These are phyloP conservation scores for Cajanus cajan DNA, from an alignment of 306 rosid genomes.

Conservation along the genomic window DNA sequence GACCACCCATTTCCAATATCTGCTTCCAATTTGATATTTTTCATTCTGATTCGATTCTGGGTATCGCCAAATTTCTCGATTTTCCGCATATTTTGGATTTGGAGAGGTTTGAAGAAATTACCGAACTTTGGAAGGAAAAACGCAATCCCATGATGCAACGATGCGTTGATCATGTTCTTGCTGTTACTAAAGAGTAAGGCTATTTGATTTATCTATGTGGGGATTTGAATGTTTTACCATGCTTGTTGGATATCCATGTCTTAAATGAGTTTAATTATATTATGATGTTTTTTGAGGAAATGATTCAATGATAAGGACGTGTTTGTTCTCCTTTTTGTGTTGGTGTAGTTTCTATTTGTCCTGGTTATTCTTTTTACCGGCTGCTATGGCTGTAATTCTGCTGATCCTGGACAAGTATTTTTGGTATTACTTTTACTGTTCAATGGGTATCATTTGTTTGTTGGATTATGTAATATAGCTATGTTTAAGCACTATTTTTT, in stretches of 20 bases:
- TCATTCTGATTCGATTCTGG: conserved; percentile 18
- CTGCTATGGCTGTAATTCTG: background rate
- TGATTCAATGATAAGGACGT: background rate
- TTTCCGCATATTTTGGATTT: conserved; percentile 25
- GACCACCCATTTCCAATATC: background rate
- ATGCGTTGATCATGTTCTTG: conserved; percentile 65
- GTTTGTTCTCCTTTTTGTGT: background rate
- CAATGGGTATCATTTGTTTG: conserved; percentile 2
- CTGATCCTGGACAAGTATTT: background rate
- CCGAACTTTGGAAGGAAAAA: conserved; percentile 12
- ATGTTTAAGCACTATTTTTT: background rate
- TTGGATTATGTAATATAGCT: background rate
- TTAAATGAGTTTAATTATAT: background rate
- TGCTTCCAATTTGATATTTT: background rate
- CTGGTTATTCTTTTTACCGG: background rate
- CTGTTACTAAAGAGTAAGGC: conserved; percentile 79
- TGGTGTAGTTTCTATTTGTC: background rate
- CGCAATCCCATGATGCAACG: conserved; percentile 50
- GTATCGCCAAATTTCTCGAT: background rate
- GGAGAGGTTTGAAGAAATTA: background rate
- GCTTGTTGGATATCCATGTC: background rate
- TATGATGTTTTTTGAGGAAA: conserved; percentile 6
- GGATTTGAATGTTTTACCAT: background rate
- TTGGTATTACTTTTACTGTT: conserved; percentile 7
- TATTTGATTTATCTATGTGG: background rate